Evolutionary conservation across 2,329 filamentous ascomycete genomes (phyloP), one percentile per base, ranked within the genome.

Genomic region (Curvularia sp.): DNA sequence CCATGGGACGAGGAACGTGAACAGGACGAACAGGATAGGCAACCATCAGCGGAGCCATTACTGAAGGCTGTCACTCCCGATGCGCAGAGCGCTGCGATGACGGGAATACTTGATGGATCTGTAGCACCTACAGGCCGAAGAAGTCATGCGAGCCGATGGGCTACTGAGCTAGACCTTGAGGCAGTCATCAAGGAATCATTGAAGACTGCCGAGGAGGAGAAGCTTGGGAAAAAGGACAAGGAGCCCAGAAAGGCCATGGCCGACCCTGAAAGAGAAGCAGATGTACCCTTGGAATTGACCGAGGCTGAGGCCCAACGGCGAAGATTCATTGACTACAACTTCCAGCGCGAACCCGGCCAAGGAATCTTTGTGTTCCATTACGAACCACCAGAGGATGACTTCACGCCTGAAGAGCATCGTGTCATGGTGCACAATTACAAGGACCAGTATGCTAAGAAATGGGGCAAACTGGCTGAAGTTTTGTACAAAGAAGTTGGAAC

Each of bases 181-280:
- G 84, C 86, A 38, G 88, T 90, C 6, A 78, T 93, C 48, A 86
- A 90, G 70, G 88, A 90, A 66, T 93, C 90, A 0, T 85, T 88
- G 69, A 84, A 85, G 49, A 76, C 74, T 22, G 88, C 89, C 64
- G 89, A 91, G 58, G 88, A 89, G 62, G 89, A 92, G 69, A 83
- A 86, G 33, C 84, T 86, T 58, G 89, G 92, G 64, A 86, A 89
- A 48, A 88, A 90, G 44, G 80, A 82, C 30, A 76, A 74, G 18
- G 80, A 82, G 52, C 85, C 85, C 33, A 85, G 87, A 64, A 87
- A 89, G 71, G 87, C 89, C 53, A 88, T 89, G 70, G 88, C 88
- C 58, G 88, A 90, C 60, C 89, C 86, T 63, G 89, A 91, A 44
- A 92, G 91, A 71, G 91, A 94, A 74, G 91, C 91, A 0, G 82